A percentile compares a stretch with the other conserved stretches of the same genome.
Conservation (phyloP, 805 yeast genomes). For the Saccharomyces cerevisiae region DNA sequence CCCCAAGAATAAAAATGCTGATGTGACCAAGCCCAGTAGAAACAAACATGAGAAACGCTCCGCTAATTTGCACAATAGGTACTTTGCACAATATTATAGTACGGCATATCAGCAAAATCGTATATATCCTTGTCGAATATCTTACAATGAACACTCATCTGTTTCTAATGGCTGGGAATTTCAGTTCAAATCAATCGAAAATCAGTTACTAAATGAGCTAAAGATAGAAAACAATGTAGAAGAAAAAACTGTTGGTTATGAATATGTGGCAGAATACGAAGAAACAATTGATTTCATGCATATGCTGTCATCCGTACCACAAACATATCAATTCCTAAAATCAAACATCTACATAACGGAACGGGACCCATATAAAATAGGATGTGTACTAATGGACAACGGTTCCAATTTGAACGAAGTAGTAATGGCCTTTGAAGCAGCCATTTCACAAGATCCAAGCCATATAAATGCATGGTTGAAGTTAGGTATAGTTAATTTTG, state of each 20-base stretch:
- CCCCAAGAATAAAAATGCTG: not conserved
- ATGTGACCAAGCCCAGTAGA: not conserved
- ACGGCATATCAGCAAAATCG: not conserved
- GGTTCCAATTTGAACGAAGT: not conserved
- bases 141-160: not conserved
- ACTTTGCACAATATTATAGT: not conserved
- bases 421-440: not conserved
- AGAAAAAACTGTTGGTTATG: not conserved
- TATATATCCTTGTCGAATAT: not conserved
- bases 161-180: not conserved
- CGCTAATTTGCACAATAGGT: not conserved
- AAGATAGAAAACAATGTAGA: not conserved
- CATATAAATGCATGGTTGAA: not conserved
- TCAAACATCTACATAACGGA: not conserved
- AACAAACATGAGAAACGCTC: not conserved
- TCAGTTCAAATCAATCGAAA: not conserved
- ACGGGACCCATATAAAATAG: not conserved
- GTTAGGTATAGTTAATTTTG: not conserved
- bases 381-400: not conserved
- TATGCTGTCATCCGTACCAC: not conserved
- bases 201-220: not conserved
- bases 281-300: not conserved
- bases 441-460: not conserved
- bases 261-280: not conserved
- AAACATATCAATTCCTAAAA: not conserved